Percentiles rank a stretch among this genome's conserved stretches.
These are phyloP conservation scores for Hypericum androsaemum DNA, from an alignment of 345 rosid species.

Conservation along the genomic window DNA sequence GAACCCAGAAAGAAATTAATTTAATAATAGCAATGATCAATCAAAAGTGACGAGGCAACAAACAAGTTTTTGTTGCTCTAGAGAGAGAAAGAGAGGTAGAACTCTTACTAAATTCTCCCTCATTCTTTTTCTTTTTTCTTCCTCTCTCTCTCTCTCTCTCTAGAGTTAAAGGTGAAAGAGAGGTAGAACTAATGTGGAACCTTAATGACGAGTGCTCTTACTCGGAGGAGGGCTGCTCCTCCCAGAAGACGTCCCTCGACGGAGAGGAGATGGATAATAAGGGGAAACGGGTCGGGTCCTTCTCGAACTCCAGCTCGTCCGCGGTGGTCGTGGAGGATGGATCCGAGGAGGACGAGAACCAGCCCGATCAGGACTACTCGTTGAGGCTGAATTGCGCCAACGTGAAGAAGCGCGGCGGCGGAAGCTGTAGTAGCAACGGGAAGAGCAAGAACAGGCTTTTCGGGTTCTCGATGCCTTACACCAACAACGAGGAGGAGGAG, in stretches of 20 bases:
- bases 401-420: constrained; percentile 6
- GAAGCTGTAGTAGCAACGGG: constrained; percentile 6
- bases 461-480: constrained; percentile 33
- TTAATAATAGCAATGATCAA: no score
- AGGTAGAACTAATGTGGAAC: constrained; percentile 48
- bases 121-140: no score
- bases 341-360: constrained; percentile 55
- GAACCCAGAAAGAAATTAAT: no score
- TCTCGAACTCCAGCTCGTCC: constrained; percentile 77
- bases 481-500: constrained; percentile 8
- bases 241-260: constrained; percentile 28
- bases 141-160: no score
- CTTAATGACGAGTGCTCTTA: constrained; percentile 50
- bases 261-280: constrained; percentile 33
- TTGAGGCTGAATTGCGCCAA: no score
- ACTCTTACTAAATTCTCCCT: no score
- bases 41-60: no score
- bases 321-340: constrained; percentile 64
- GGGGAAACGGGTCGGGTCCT: constrained; percentile 63
- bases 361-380: no score
- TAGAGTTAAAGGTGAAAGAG: no score
- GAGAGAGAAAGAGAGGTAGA: no score
- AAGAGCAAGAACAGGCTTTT: constrained; percentile 38
- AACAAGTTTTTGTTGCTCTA: no score
- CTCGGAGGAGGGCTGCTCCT: constrained; percentile 31